Base-by-base conservation (phyloP, 73 alveolate genomes). In the Blepharisma japonicum region DNA sequence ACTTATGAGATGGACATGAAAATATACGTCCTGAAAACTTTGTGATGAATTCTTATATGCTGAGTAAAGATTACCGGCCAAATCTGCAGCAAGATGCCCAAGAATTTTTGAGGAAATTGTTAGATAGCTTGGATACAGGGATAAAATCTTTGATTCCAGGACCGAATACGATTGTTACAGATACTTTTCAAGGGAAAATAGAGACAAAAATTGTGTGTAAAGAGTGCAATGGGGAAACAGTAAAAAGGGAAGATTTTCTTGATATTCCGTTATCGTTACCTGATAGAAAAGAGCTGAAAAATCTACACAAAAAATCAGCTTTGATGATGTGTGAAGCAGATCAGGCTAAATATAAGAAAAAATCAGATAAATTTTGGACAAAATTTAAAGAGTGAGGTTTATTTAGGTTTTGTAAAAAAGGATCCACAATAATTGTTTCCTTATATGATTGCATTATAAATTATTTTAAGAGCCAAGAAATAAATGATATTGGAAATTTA, bases 11-110 rank as follows among this genome's bases (percentile, higher is more conserved):
- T 14, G 46, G 14, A 20, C 47, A 39, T 1, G 74, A 61, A 20
- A 25, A n/a, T 61, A 61, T 61, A 14, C 18, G n/a, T 8, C 74
- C 74, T 61, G 49, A 25, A 18, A 39, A 0, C 14, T 61, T 61
- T 61, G 47, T 61, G 5, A 25, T 8, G n/a, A 9, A 8, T 14
- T n/a, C 23, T 61, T 61, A 20, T 61, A 39, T 14, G 47, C 38
- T 9, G 5, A 18, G 47, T 5, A 5, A 5, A 18, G 14, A 39
- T n/a, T 61, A 14, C 23, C 14, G 14, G 23, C 38, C 47, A 9
- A 25, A 25, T 2, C 50, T 14, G 23, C 74, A 61, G 23, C n/a
- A 14, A 14, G 74, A 61, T 61, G 74, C 74, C 4, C 74, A 61
- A 14, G 74, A 61, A 39, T 61, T 61, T 14, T 25, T 61, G 38